Conservation (phyloP, 2,329 filamentous ascomycete genomes). For the Coniochaeta sp. region DNA sequence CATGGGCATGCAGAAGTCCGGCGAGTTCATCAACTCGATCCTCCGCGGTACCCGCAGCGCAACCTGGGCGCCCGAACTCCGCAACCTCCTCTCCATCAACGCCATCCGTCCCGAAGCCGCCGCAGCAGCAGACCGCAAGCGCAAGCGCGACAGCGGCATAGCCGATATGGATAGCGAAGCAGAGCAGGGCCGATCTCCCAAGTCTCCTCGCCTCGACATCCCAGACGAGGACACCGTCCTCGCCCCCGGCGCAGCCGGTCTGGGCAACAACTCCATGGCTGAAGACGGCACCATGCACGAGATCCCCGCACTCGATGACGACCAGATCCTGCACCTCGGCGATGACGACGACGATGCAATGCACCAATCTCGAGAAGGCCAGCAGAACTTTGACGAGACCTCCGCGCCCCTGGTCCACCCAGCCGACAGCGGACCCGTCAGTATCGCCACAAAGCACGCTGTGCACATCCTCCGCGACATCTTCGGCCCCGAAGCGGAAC, state of each 20-base stretch:
- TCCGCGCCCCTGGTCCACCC: slow-evolving; percentile 70
- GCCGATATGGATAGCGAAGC: slow-evolving; percentile 69
- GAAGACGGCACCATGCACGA: slow-evolving; percentile 59
- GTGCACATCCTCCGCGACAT: slow-evolving; percentile 89
- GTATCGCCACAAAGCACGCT: slow-evolving; percentile 86
- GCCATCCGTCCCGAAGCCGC: slow-evolving; percentile 56
- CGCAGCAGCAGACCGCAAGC: slow-evolving; percentile 69
- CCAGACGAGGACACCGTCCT: slow-evolving; percentile 57
- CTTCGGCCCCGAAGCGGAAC: slow-evolving; percentile 68
- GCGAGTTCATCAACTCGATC: slow-evolving; percentile 81
- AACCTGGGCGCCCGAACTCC: slow-evolving; percentile 86
- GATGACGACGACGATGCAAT: slow-evolving; percentile 40
- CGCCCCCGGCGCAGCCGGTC: slow-evolving; percentile 39
- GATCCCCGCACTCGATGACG: slow-evolving; percentile 55
- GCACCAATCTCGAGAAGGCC: slow-evolving; percentile 30
- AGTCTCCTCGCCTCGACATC: slow-evolving; percentile 63
- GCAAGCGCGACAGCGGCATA: slow-evolving; percentile 85
- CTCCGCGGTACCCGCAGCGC: slow-evolving; percentile 73
- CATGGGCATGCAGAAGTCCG: slow-evolving; percentile 86
- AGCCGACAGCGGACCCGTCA: slow-evolving; percentile 78
- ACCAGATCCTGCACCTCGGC: slow-evolving; percentile 29
- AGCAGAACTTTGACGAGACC: slow-evolving; percentile 71
- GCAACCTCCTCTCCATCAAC: slow-evolving; percentile 85
- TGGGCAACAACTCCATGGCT: slow-evolving; percentile 46
- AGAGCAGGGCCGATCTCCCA: slow-evolving; percentile 48